Percentiles rank a stretch among this genome's conserved stretches.
Conservation (phyloP, 2,329 filamentous ascomycete species). For the Epichloe festucae region DNA sequence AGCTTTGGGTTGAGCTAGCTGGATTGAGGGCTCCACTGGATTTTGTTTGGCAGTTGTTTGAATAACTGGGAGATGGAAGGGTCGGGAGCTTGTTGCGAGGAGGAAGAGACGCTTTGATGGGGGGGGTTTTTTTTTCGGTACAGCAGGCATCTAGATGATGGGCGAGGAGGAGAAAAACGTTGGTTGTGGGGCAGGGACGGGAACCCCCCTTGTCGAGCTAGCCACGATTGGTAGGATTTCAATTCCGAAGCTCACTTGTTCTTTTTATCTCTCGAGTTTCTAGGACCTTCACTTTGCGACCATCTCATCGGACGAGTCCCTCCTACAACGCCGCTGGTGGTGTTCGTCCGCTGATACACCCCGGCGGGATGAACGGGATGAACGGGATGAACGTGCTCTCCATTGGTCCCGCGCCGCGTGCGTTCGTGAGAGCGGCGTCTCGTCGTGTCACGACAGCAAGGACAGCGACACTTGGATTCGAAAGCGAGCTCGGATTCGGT, state of each 20-base stretch:
- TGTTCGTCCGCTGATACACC: not conserved
- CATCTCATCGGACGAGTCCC: not conserved
- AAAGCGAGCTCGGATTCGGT: not conserved
- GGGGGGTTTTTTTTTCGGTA: no score
- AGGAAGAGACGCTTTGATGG: no score
- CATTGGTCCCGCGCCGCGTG: constrained; percentile 15
- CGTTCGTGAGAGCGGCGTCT: constrained; percentile 17
- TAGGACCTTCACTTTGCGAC: not conserved
- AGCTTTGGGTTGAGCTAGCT: no score
- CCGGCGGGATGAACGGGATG: constrained; percentile 5
- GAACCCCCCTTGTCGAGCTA: not conserved
- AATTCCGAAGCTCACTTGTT: not conserved
- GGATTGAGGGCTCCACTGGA: no score
- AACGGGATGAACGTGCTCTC: constrained; percentile 10
- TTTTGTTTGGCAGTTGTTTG: not conserved
- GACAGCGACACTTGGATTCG: not conserved
- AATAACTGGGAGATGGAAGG: not conserved
- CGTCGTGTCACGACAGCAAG: constrained; percentile 9
- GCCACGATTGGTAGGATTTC: not conserved
- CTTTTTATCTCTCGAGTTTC: not conserved
- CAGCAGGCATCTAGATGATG: no score
- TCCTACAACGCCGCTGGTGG: not conserved
- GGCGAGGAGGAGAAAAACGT: no score
- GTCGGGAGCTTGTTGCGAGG: no score
- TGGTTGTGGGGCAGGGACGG: no score